Percentiles rank a stretch among this genome's conserved stretches.
These are phyloP conservation scores for Litsea cubeba DNA, from an alignment of 164 flowering plant genomes.

Conservation along the genomic window DNA sequence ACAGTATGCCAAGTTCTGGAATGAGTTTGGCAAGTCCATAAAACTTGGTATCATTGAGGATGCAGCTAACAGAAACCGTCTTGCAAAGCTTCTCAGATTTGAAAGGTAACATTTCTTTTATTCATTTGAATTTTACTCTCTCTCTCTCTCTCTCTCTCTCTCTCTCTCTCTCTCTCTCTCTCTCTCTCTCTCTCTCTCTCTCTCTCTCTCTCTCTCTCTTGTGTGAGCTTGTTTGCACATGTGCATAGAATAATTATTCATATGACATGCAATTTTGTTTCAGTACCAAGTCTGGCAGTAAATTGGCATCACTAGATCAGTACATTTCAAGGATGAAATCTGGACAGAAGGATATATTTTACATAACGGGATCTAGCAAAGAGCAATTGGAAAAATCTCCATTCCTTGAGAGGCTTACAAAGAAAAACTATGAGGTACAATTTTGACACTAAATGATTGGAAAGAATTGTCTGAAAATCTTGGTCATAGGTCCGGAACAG, in stretches of 20 bases:
- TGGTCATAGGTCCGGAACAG: background rate
- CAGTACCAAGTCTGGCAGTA: slow-evolving; percentile 86
- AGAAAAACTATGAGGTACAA: slow-evolving; percentile 84
- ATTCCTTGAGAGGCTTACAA: slow-evolving; percentile 91
- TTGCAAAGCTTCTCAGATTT: slow-evolving; percentile 92
- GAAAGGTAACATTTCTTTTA: slow-evolving; percentile 51
- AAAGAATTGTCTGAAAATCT: background rate
- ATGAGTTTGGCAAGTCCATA: slow-evolving; percentile 94
- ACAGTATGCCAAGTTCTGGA: slow-evolving; percentile 88
- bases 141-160: background rate
- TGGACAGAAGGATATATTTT: slow-evolving; percentile 94
- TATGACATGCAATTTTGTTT: slow-evolving; percentile 1
- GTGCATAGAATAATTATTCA: background rate
- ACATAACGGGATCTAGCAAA: slow-evolving; percentile 89
- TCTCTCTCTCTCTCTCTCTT: background rate
- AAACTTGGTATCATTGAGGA: slow-evolving; percentile 97
- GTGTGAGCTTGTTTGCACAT: background rate
- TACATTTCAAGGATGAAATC: slow-evolving; percentile 93
- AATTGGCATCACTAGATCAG: slow-evolving; percentile 81
- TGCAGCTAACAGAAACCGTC: slow-evolving; percentile 89
- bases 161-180: background rate
- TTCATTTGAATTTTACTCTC: background rate
- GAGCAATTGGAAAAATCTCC: slow-evolving; percentile 95
- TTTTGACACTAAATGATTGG: background rate
- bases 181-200: background rate